Evolutionary conservation across 257 asterid genomes (phyloP), one percentile per base, ranked within the genome.

Genomic region (Ballota nigra): DNA sequence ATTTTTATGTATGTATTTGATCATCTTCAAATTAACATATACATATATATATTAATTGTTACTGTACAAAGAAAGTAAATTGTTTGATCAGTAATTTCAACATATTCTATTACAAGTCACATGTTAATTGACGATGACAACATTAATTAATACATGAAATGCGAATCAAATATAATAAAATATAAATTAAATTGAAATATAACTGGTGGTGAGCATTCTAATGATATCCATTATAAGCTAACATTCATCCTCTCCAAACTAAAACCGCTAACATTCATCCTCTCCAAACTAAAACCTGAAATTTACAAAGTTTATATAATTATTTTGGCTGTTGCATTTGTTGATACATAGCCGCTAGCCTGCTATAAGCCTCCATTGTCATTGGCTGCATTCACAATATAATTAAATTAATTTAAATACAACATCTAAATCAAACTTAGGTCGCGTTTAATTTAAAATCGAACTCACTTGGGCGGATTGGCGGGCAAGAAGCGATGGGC

Each of bases 391-490:
- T 15, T 45, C 20, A 45, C 4, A 43, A 45, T 45, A 11, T 13
- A 45, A n/a, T 45, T n/a, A 45, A n/a, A 45, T 45, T 15, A 45
- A 45, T 45, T 41, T 11, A 41, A 41, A 41, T 29, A 41, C 3
- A 41, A 11, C 16, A 11, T 11, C n/a, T 41, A 11, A 41, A 41
- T 12, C 0, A 41, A 41, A 11, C 5, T 10, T 11, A 10, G 11
- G 47, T 40, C 47, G 9, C 4, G 8, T 4, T 58, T 4, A 10
- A n/a, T 15, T 26, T 58, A 7, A 56, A 56, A 11, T 52, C 20
- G 2, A 45, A 45, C 80, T 77, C 23, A 87, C 96, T 78, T 86
- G 96, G 1, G 92, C n/a, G n/a, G n/a, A 78, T 66, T 90, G 98
- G 63, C 84, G 75, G 1, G 92, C 88, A 4, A 87, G 68, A 63